Conservation (phyloP, 1,284 basidiomycete species). For the Ustilago tritici region DNA sequence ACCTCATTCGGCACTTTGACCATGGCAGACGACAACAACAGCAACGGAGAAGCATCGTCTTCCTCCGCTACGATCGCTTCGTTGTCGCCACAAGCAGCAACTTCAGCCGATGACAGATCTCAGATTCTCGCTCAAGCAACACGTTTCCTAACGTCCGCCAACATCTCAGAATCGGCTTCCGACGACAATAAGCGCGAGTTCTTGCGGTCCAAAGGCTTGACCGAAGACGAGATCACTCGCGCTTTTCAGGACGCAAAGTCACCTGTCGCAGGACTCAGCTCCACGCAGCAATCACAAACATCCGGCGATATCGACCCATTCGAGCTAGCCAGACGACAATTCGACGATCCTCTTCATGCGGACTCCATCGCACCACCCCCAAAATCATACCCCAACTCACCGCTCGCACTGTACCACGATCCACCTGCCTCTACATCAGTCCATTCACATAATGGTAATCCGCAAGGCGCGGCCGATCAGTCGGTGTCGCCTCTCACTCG, state of each 20-base stretch:
- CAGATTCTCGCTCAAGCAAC: conserved; percentile 64
- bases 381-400: conserved; percentile 61
- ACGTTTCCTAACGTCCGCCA: conserved; percentile 63
- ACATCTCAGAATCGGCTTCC: conserved; percentile 32
- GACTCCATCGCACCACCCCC: conserved; percentile 35
- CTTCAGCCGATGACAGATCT: conserved; percentile 17
- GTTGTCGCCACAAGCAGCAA: not conserved
- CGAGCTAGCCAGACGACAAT: conserved; percentile 50
- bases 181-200: conserved; percentile 57
- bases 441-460: not conserved
- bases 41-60: conserved; percentile 16
- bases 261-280: conserved; percentile 33
- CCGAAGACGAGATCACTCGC: conserved; percentile 56
- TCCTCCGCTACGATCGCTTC: conserved; percentile 3
- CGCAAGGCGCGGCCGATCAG: conserved; percentile 1
- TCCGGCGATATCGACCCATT: conserved; percentile 39
- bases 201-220: conserved; percentile 60
- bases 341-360: conserved; percentile 58
- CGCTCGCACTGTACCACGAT: conserved; percentile 62
- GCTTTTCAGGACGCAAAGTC: conserved; percentile 58
- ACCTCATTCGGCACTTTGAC: not conserved
- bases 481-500: conserved; percentile 44
- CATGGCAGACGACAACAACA: conserved; percentile 33
- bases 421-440: conserved; percentile 15
- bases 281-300: conserved; percentile 7